A percentile compares a stretch with the other conserved stretches of the same genome.
Evolutionary conservation across 2,329 filamentous ascomycete genomes (phyloP).

Genomic region (Epichloe brachyelytri): DNA sequence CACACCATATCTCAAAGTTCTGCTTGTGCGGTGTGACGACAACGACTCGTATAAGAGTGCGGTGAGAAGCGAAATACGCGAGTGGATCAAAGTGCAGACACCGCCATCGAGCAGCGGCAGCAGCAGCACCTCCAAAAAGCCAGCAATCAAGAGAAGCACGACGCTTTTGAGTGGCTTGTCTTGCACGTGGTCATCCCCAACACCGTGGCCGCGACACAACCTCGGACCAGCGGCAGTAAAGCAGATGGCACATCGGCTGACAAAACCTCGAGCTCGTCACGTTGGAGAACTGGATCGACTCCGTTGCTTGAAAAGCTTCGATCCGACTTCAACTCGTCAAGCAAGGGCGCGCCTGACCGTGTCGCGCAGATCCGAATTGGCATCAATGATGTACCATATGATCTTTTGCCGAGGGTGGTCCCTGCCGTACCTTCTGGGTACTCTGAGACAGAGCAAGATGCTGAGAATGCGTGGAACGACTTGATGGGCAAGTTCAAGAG

Average conservation of each 20-base stretch:
- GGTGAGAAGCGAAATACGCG: slow-evolving; percentile 64
- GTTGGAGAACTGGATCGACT: slow-evolving; percentile 67
- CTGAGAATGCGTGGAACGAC: slow-evolving; percentile 72
- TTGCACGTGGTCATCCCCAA: slow-evolving; percentile 86
- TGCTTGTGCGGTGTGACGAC: slow-evolving; percentile 85
- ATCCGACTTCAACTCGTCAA: slow-evolving; percentile 70
- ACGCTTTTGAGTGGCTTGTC: slow-evolving; percentile 93
- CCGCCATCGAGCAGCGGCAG: slow-evolving; percentile 34
- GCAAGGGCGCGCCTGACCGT: slow-evolving; percentile 60
- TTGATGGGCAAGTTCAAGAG: slow-evolving; percentile 77
- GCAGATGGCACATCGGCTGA: slow-evolving; percentile 47
- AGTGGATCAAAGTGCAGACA: slow-evolving; percentile 79
- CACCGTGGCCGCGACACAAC: slow-evolving; percentile 66
- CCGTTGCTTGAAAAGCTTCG: slow-evolving; percentile 83
- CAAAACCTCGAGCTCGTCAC: slow-evolving; percentile 51
- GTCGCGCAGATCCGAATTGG: slow-evolving; percentile 76
- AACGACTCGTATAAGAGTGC: slow-evolving; percentile 83
- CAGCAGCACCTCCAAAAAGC: slow-evolving; percentile 30
- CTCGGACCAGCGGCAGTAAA: slow-evolving; percentile 43
- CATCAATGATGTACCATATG: slow-evolving; percentile 55
- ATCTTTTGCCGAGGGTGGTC: slow-evolving; percentile 48
- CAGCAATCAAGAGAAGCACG: slow-evolving; percentile 77
- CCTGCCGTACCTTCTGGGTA: slow-evolving; percentile 52
- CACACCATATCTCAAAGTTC: slow-evolving; percentile 87
- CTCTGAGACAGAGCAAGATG: slow-evolving; percentile 61